These are phyloP conservation scores for Aspergillus haitiensis DNA, from an alignment of 495 filamentous ascomycete species.

Conservation along the genomic window DNA sequence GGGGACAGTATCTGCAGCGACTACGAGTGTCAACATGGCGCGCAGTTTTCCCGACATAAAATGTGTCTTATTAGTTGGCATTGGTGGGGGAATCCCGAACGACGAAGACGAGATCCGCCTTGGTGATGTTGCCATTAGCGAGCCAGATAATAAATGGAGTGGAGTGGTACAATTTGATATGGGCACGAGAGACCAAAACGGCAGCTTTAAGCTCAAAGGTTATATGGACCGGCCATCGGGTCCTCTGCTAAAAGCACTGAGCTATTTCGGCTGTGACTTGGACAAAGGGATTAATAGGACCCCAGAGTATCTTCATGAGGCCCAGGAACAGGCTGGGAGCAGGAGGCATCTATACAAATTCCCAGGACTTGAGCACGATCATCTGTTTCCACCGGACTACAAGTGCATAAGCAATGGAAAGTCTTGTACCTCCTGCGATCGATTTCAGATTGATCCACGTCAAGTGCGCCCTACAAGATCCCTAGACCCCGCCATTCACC, in stretches of 20 bases:
- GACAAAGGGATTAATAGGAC: too few species aligned
- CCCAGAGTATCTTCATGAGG: too few species aligned
- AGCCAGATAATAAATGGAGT: constrained; percentile 29
- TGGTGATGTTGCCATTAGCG: constrained; percentile 41
- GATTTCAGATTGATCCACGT: constrained; percentile 19
- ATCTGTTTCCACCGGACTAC: too few species aligned
- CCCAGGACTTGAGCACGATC: too few species aligned
- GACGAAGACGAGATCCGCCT: constrained; percentile 36
- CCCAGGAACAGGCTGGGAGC: too few species aligned
- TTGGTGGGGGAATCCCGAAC: constrained; percentile 43
- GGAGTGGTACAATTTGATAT: constrained; percentile 20
- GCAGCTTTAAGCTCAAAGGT: neutral
- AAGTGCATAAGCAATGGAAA: neutral
- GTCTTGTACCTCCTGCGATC: constrained; percentile 18
- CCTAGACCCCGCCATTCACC: constrained; percentile 23
- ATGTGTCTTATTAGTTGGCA: constrained; percentile 41
- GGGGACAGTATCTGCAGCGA: neutral
- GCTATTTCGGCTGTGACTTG: neutral
- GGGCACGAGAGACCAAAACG: neutral
- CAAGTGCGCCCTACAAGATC: neutral
- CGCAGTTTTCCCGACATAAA: neutral
- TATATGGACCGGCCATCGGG: neutral
- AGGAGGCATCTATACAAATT: too few species aligned
- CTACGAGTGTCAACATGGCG: neutral
- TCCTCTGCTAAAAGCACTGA: neutral